Conservation (phyloP, 768 basidiomycete species). For the Favolaschia claudopus region DNA sequence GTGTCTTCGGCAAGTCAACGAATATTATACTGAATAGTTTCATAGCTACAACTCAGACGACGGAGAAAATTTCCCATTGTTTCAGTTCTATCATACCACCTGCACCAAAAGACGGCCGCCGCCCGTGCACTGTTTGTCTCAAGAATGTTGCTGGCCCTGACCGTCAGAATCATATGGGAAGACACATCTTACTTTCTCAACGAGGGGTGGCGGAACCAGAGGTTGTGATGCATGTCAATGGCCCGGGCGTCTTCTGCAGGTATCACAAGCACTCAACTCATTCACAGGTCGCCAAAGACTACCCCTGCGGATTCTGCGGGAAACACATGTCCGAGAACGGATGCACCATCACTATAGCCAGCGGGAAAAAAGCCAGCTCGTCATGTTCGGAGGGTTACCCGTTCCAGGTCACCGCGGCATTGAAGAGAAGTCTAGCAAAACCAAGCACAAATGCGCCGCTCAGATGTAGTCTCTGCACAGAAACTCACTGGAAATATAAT, state of each 20-base stretch:
- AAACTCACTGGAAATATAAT: conserved; percentile 10
- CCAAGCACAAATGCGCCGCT: conserved; percentile 12
- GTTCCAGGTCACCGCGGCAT: background rate
- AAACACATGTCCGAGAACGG: background rate
- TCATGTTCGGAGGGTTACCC: background rate
- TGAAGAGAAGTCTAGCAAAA: background rate
- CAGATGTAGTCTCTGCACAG: no score
- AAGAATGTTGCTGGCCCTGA: conserved; percentile 3
- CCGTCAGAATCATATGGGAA: conserved; percentile 11
- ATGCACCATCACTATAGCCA: background rate
- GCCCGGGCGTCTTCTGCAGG: no score
- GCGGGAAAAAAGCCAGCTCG: conserved; percentile 8
- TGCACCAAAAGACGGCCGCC: background rate
- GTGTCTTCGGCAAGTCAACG: background rate
- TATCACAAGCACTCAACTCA: background rate
- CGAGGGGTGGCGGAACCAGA: background rate
- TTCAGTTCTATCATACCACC: background rate
- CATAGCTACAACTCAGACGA: background rate
- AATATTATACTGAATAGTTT: no score
- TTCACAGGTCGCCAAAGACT: background rate
- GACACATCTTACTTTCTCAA: conserved; percentile 1
- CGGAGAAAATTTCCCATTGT: background rate
- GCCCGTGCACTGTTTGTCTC: background rate
- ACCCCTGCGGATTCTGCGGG: conserved; percentile 8
- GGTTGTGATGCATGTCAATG: background rate